These are phyloP conservation scores for Trichoderma koningii DNA, from an alignment of 2,329 filamentous ascomycete species.

Conservation along the genomic window DNA sequence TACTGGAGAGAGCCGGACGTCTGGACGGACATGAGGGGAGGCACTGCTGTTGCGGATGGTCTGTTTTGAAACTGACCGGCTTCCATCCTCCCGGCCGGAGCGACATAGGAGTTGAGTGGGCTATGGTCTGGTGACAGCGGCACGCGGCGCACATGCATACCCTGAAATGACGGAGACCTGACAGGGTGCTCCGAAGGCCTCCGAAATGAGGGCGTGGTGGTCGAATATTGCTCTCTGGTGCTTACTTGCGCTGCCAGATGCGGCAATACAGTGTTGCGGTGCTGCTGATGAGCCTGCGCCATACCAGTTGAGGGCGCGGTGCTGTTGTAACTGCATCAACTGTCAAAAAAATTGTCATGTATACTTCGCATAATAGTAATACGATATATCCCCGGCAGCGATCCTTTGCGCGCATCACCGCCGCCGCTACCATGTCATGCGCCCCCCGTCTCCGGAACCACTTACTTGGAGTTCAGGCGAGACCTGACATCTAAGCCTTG, in stretches of 20 bases:
- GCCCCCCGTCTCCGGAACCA: constrained; percentile 29
- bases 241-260: constrained; percentile 53
- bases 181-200: constrained; percentile 52
- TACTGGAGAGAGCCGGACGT: constrained; percentile 64
- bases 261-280: constrained; percentile 51
- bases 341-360: constrained; percentile 11
- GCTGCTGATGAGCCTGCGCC: constrained; percentile 53
- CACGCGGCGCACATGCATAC: constrained; percentile 50
- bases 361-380: not conserved
- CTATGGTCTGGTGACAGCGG: constrained; percentile 57
- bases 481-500: constrained; percentile 55
- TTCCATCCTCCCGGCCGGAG: constrained; percentile 55
- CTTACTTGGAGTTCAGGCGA: constrained; percentile 58
- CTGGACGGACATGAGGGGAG: constrained; percentile 54
- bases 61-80: constrained; percentile 42
- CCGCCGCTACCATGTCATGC: not conserved
- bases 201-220: constrained; percentile 54
- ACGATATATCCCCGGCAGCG: not conserved
- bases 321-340: constrained; percentile 40
- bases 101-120: constrained; percentile 49
- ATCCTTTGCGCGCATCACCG: not conserved
- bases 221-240: constrained; percentile 56
- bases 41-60: constrained; percentile 45
- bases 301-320: constrained; percentile 56
- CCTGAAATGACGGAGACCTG: constrained; percentile 55